phyloP scores from a whole-genome alignment of 192 early-diverging fungal species.

The Allomyces macrogynus region DNA sequence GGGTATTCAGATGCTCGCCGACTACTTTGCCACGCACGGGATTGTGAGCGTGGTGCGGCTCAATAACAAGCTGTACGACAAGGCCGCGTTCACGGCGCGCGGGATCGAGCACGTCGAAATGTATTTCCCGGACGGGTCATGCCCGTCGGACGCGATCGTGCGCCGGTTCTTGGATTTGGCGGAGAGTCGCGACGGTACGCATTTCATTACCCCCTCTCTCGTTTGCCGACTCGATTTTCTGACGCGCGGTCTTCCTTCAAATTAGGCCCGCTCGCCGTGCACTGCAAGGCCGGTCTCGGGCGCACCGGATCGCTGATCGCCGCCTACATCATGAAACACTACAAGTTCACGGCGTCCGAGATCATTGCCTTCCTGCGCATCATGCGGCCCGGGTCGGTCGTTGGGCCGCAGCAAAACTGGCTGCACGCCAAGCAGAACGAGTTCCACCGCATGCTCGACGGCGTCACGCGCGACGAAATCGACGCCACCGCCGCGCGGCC shows the following conservation, averaged over 20 bases:
- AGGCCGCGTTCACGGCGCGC: conserved; percentile 22
- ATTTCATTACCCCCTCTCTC: background rate
- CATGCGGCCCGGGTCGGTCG: conserved; percentile 45
- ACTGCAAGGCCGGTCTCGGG: conserved; percentile 41
- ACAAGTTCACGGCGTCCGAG: conserved; percentile 42
- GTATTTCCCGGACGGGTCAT: conserved; percentile 48
- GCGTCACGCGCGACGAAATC: background rate
- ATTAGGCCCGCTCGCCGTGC: conserved; percentile 30
- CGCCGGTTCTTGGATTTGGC: conserved; percentile 41
- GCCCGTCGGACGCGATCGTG: conserved; percentile 39
- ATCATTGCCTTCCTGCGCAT: conserved; percentile 40
- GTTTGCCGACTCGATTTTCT: no score
- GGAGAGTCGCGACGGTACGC: conserved; percentile 23
- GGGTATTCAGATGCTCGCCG: conserved; percentile 22
- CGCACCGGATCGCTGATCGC: conserved; percentile 35
- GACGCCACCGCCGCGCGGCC: no score
- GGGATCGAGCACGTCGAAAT: conserved; percentile 46
- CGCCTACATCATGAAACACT: conserved; percentile 46
- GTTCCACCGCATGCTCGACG: background rate
- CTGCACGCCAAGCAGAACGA: conserved; percentile 7
- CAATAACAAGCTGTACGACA: conserved; percentile 46
- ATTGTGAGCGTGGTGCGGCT: conserved; percentile 35
- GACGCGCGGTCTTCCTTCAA: no score
- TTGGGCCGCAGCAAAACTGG: conserved; percentile 58
- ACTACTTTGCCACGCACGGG: conserved; percentile 22